These are phyloP conservation scores for Rehmannia glutinosa DNA, from an alignment of 257 asterid genomes.

Conservation along the genomic window DNA sequence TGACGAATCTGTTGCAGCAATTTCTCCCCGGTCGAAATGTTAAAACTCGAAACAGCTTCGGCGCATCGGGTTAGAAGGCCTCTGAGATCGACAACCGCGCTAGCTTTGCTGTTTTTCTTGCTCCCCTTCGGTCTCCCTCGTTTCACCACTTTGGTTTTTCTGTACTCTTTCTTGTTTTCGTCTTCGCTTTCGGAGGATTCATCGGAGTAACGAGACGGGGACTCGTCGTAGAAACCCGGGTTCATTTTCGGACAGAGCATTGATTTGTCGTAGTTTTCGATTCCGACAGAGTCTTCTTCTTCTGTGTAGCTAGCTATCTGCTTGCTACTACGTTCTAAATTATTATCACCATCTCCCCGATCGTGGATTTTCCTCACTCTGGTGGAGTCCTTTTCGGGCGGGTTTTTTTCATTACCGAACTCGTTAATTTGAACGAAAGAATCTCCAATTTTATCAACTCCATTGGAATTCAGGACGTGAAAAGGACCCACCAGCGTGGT, in stretches of 20 bases:
- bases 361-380: slow-evolving; percentile 10
- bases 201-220: not conserved
- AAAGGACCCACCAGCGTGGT: too few relatives aligned
- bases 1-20: slow-evolving; percentile 34
- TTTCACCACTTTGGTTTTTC: slow-evolving; percentile 28
- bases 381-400: too few relatives aligned
- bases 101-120: slow-evolving; percentile 24
- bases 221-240: slow-evolving; percentile 41
- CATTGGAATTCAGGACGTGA: too few relatives aligned
- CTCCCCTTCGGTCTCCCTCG: slow-evolving; percentile 48
- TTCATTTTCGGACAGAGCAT: slow-evolving; percentile 55
- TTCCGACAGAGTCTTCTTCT: slow-evolving; percentile 31
- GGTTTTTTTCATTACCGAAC: too few relatives aligned
- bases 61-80: slow-evolving; percentile 49
- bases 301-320: slow-evolving; percentile 29
- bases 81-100: slow-evolving; percentile 34
- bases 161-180: slow-evolving; percentile 18
- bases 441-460: too few relatives aligned
- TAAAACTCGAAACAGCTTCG: slow-evolving; percentile 35
- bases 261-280: slow-evolving; percentile 47
- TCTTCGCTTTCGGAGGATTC: slow-evolving; percentile 25
- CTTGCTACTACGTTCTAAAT: slow-evolving; percentile 30
- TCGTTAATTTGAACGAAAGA: not conserved
- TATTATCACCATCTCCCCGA: slow-evolving; percentile 17
- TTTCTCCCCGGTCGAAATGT: slow-evolving; percentile 22